Evolutionary conservation across 129 eudicot genomes (phyloP).

Genomic region (Escallonia herrerae): DNA sequence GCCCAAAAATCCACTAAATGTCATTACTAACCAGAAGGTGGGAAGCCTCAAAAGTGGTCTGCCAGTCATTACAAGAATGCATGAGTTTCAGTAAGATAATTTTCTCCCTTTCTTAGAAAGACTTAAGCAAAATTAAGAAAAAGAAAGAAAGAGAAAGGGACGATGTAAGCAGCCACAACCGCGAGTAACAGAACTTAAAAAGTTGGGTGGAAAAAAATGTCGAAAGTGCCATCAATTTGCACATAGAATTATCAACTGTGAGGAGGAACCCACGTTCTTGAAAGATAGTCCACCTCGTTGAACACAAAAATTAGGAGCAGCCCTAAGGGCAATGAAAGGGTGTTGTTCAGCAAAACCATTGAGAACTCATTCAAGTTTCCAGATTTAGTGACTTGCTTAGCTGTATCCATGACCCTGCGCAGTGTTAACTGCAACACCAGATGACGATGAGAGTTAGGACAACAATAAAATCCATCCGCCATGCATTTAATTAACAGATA

Average conservation of each 20-base stretch:
- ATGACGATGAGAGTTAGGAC: neutral
- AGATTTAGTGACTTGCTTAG: conserved; percentile 88
- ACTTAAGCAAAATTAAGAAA: neutral
- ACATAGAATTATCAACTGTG: neutral
- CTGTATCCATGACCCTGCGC: conserved; percentile 91
- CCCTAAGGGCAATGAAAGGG: conserved; percentile 83
- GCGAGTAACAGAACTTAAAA: too few species aligned
- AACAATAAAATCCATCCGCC: neutral
- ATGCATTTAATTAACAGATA: neutral
- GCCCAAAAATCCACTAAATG: conserved; percentile 90
- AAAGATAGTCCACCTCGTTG: conserved; percentile 89
- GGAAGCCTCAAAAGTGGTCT: conserved; percentile 88
- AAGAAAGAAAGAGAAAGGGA: neutral
- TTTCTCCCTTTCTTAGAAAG: neutral
- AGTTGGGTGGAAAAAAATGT: too few species aligned
- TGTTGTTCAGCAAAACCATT: conserved; percentile 94
- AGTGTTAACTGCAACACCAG: conserved; percentile 70
- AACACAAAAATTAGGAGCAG: conserved; percentile 53
- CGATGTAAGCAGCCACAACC: too few species aligned
- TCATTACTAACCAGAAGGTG: conserved; percentile 89
- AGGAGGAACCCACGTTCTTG: conserved; percentile 61
- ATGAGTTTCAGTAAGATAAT: conserved; percentile 10
- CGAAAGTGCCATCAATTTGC: neutral
- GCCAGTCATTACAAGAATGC: conserved; percentile 17
- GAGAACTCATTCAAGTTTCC: conserved; percentile 92